Evolutionary conservation across 768 basidiomycete species (phyloP).

Genomic region (Mrakia hoshinonis): DNA sequence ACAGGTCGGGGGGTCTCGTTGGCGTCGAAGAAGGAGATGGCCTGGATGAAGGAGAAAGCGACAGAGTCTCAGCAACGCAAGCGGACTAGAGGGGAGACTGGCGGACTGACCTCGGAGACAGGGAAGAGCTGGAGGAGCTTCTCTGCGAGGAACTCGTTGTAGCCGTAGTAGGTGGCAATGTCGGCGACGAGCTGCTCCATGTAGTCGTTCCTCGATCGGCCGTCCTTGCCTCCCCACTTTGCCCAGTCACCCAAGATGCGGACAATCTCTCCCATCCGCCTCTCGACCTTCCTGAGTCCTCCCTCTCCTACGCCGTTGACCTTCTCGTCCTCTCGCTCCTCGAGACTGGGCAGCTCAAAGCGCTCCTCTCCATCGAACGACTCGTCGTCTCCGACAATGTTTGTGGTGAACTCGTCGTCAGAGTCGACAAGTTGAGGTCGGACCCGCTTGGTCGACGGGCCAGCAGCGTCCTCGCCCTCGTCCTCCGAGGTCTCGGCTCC

Average conservation of each 20-base stretch:
- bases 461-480: slow-evolving; percentile 45
- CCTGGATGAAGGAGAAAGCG: slow-evolving; percentile 48
- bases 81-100: no score
- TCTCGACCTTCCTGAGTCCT: slow-evolving; percentile 42
- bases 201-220: slow-evolving; percentile 75
- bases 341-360: slow-evolving; percentile 61
- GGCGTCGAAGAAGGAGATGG: slow-evolving; percentile 95
- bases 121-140: slow-evolving; percentile 92
- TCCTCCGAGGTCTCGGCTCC: slow-evolving; percentile 43
- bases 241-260: slow-evolving; percentile 38
- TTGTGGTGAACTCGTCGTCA: slow-evolving; percentile 23
- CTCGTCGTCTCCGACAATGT: slow-evolving; percentile 32
- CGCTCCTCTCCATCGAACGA: slow-evolving; percentile 39
- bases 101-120: slow-evolving; percentile 64
- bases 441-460: not conserved
- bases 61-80: not conserved
- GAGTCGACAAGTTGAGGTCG: slow-evolving; percentile 37
- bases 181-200: slow-evolving; percentile 77
- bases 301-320: slow-evolving; percentile 59
- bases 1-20: slow-evolving; percentile 93
- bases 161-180: slow-evolving; percentile 92
- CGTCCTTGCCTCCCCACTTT: slow-evolving; percentile 39
- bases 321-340: slow-evolving; percentile 66
- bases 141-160: slow-evolving; percentile 88
- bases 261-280: slow-evolving; percentile 41